A percentile compares a stretch with the other conserved stretches of the same genome.
These are phyloP conservation scores for Neofusicoccum parvum DNA, from an alignment of 2,329 filamentous ascomycete genomes.

Conservation along the genomic window DNA sequence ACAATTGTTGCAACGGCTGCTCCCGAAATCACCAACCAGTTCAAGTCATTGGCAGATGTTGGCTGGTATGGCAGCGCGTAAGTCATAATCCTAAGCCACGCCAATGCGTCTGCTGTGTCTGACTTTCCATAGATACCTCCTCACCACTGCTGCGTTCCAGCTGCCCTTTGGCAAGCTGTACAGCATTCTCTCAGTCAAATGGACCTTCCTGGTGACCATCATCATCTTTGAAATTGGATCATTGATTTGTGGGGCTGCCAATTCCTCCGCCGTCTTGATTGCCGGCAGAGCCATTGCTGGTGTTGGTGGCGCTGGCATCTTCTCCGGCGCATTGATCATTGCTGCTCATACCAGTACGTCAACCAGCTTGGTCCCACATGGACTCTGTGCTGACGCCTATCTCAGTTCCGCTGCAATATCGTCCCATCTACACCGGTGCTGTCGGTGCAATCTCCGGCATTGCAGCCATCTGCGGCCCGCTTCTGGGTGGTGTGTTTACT, in stretches of 20 bases:
- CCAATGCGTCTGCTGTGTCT: neutral
- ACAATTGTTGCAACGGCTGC: constrained; percentile 34
- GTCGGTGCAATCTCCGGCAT: constrained; percentile 23
- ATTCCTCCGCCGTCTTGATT: constrained; percentile 52
- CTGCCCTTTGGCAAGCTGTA: constrained; percentile 60
- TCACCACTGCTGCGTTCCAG: constrained; percentile 46
- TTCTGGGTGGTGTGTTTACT: constrained; percentile 25
- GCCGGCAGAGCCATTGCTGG: constrained; percentile 55
- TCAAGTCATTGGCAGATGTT: constrained; percentile 28
- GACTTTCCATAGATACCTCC: constrained; percentile 43
- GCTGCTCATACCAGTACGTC: constrained; percentile 6
- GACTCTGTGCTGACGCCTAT: neutral
- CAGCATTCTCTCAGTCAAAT: constrained; percentile 59
- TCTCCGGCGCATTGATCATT: constrained; percentile 34
- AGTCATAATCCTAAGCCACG: constrained; percentile 29
- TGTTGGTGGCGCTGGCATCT: constrained; percentile 54
- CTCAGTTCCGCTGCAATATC: constrained; percentile 16
- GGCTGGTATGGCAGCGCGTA: constrained; percentile 39
- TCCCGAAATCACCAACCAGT: constrained; percentile 33
- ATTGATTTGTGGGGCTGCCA: constrained; percentile 54
- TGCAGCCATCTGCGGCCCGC: constrained; percentile 29
- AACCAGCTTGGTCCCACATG: neutral
- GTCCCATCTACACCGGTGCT: constrained; percentile 18
- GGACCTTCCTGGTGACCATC: constrained; percentile 53
- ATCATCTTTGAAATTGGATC: constrained; percentile 55